Percentiles rank a stretch among this genome's conserved stretches.
phyloP scores from a whole-genome alignment of 163 green algal genomes.

The Chlamydomonas reinhardtii region DNA sequence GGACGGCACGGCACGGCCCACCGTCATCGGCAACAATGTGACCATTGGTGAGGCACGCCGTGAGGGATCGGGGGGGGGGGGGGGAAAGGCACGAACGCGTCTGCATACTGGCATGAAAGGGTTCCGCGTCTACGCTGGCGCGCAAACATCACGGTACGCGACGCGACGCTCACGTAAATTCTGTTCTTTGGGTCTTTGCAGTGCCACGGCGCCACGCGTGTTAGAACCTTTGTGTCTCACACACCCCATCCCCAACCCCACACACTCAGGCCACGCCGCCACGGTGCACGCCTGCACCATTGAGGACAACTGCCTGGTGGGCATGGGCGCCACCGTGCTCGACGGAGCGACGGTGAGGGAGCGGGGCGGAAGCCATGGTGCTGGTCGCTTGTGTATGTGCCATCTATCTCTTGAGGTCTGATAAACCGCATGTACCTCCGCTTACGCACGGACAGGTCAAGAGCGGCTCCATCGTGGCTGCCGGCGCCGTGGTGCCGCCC shows the following conservation, averaged over 20 bases:
- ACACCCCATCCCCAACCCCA: no score
- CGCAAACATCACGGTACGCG: no score
- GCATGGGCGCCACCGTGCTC: constrained; percentile 95
- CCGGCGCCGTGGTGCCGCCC: constrained; percentile 91
- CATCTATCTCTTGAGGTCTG: no score
- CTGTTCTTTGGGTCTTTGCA: no score
- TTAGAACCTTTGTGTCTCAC: no score
- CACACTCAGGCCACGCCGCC: constrained; percentile 76
- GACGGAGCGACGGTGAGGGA: constrained; percentile 84
- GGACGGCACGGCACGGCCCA: constrained; percentile 66
- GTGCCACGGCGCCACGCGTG: no score
- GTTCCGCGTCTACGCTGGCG: no score
- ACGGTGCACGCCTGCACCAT: constrained; percentile 93
- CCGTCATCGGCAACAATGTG: constrained; percentile 90
- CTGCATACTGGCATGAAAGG: no score
- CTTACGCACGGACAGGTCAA: constrained; percentile 70
- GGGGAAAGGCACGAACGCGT: no score
- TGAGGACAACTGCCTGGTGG: constrained; percentile 93
- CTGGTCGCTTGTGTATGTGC: no score
- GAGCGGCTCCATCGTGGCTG: constrained; percentile 92
- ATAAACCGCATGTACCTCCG: no score
- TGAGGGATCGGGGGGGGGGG: background rate
- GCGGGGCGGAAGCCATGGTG: background rate
- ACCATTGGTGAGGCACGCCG: constrained; percentile 90
- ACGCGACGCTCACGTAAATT: no score